phyloP scores from a whole-genome alignment of 306 rosid species.

The Prunus dulcis region DNA sequence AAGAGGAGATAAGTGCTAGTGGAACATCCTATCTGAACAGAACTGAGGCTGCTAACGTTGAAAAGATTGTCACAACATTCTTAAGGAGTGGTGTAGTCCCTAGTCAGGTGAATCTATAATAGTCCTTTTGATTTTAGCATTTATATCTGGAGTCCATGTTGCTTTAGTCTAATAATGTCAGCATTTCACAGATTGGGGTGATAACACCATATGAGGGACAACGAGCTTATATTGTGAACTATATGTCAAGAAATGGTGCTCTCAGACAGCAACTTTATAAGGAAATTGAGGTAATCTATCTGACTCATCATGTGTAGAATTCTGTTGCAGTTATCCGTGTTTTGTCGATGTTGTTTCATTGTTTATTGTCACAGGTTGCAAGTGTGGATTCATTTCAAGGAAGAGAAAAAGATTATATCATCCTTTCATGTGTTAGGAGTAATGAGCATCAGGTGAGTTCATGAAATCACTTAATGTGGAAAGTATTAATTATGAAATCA shows the following conservation, averaged over 20 bases:
- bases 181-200: slow-evolving; percentile 73
- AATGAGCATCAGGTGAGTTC: slow-evolving; percentile 95
- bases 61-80: slow-evolving; percentile 97
- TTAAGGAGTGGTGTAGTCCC: slow-evolving; percentile 97
- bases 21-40: slow-evolving; percentile 97
- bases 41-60: slow-evolving; percentile 99
- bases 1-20: slow-evolving; percentile 99
- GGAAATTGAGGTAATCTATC: slow-evolving; percentile 80
- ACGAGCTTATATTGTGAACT: slow-evolving; percentile 96
- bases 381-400: slow-evolving; percentile 99
- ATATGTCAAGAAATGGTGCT: slow-evolving; percentile 96
- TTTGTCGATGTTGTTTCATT: background rate
- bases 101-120: slow-evolving; percentile 60
- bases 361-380: slow-evolving; percentile 72
- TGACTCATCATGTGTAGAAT: background rate
- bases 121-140: background rate
- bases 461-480: background rate
- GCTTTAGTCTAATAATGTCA: background rate
- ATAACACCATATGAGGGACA: slow-evolving; percentile 99
- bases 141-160: background rate
- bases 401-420: slow-evolving; percentile 97
- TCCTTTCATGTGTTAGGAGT: slow-evolving; percentile 95
- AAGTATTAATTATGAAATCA: background rate
- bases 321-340: background rate
- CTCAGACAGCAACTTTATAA: slow-evolving; percentile 99